Evolutionary conservation across 306 rosid species (phyloP), one percentile per base, ranked within the genome.

Genomic region (Chamaecrista fasciculata): DNA sequence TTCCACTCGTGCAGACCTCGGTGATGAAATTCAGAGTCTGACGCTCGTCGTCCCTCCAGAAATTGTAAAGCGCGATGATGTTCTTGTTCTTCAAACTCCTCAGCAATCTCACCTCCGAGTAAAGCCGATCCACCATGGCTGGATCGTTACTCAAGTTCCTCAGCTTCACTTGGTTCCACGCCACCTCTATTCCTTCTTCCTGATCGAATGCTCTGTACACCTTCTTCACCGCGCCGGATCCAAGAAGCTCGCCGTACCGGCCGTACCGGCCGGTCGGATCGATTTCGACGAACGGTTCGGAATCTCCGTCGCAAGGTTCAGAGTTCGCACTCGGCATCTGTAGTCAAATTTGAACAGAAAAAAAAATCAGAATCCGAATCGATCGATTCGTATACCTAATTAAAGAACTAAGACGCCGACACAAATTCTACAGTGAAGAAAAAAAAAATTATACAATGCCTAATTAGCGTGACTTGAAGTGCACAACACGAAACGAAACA

Each of bases 151-250:
- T 75, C 69, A 92, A 89, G 53, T 88, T 86, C 2, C 85, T 77
- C 3, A 94, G 87, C 66, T 81, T 94, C 66, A 94, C 98, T 73
- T 89, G 92, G 87, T 92, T 92, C 98, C 98, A 92, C 9, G 98
- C 96, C 47, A 92, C 95, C 37, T 92, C 98, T 14, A 89, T 92
- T 12, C 96, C 96, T 76, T 89, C 95, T 49, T 89, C 96, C 76
- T 89, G 98, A 73, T 92, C 96, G 33, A 92, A 92, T 10, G 89
- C 98, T 4, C 98, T 70, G 81, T 89, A 92, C 69, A 92, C 98
- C 74, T 86, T 92, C 43, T 92, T 92, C 72, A 87, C 95, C 10
- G 98, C 91, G 8, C 98, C 98, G 4, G 72, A 66, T 0, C 96
- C 96, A 0, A 89, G 77, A 0, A 92, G 81, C 83, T 92, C 98